Percentiles rank a stretch among this genome's conserved stretches.
phyloP scores from a whole-genome alignment of 1,139 yeast species.

The Arxiozyma telluris region DNA sequence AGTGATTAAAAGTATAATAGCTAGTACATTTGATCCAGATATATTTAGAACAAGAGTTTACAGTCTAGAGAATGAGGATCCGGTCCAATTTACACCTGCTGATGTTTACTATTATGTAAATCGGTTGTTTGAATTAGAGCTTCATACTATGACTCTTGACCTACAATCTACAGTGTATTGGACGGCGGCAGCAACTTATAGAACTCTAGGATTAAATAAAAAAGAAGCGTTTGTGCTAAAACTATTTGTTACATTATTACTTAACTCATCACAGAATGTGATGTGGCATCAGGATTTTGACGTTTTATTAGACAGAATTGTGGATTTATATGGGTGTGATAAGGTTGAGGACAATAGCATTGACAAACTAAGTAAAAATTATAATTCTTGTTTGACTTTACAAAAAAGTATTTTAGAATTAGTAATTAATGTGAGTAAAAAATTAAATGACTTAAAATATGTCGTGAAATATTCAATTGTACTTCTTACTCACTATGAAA shows the following conservation, averaged over 20 bases:
- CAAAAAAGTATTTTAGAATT: slow-evolving; percentile 50
- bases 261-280: slow-evolving; percentile 34
- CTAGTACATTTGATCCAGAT: slow-evolving; percentile 21
- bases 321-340: slow-evolving; percentile 37
- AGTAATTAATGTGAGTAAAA: slow-evolving; percentile 47
- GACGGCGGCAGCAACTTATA: slow-evolving; percentile 57
- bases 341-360: slow-evolving; percentile 23
- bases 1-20: slow-evolving; percentile 8
- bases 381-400: slow-evolving; percentile 46
- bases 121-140: slow-evolving; percentile 34
- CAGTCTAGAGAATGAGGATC: not conserved
- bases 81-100: not conserved
- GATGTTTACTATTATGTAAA: slow-evolving; percentile 43
- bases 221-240: slow-evolving; percentile 65
- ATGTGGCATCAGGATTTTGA: slow-evolving; percentile 24
- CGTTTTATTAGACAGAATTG: slow-evolving; percentile 35
- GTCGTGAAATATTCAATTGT: slow-evolving; percentile 43
- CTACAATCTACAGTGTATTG: slow-evolving; percentile 57
- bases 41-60: slow-evolving; percentile 13
- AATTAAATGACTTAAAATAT: slow-evolving; percentile 40
- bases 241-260: slow-evolving; percentile 44
- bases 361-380: slow-evolving; percentile 15
- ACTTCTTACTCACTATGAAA: slow-evolving; percentile 47
- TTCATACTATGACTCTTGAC: slow-evolving; percentile 38
- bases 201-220: slow-evolving; percentile 51